Evolutionary conservation across 345 rosid species (phyloP), one percentile per base, ranked within the genome.

Genomic region (Raphanus sativus): DNA sequence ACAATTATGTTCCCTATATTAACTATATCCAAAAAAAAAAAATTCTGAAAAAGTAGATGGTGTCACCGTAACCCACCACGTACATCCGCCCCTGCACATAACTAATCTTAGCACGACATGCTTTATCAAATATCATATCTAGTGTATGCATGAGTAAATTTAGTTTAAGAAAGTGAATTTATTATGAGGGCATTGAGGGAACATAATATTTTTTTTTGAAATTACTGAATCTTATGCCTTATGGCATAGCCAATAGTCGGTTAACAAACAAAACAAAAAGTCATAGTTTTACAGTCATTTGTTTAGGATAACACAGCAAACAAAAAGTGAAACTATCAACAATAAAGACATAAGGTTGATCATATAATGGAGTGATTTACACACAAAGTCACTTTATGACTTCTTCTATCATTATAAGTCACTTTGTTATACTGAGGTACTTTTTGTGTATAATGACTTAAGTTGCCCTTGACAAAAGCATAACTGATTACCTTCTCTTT

Each of bases 151-250:
- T 29, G 61, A 67, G 69, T 61, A 4, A 68, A 24, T 45, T 42
- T 32, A 65, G 40, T 36, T 65, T 56, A 65, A 55, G 48, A 58
- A 15, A 65, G 1, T 13, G 28, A 50, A 3, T 24, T 26, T 42
- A 61, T 26, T 11, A 26, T 21, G 21, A 21, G 21, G 21, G 21
- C 21, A 21, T 21, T 2, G 34, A 60, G 9, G 33, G 8, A 16
- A 3, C 4, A 40, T 0, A 40, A 40, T 10, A 21, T 8, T 10
- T 40, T 3, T 40, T 40, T 3, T 48, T 13, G 55, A 48, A 15
- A 52, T 24, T 25, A 60, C 1, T 45, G 50, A 45, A 48, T 62
- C 62, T 48, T 73, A 63, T 63, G 52, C 50, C 62, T 48, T 73
- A 63, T 63, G 52, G 16, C 54, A 73, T 16, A 66, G 33, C 45